A percentile compares a stretch with the other conserved stretches of the same genome.
These are phyloP conservation scores for Cutaneotrichosporon sp. DNA, from an alignment of 1,284 basidiomycete species.

Conservation along the genomic window DNA sequence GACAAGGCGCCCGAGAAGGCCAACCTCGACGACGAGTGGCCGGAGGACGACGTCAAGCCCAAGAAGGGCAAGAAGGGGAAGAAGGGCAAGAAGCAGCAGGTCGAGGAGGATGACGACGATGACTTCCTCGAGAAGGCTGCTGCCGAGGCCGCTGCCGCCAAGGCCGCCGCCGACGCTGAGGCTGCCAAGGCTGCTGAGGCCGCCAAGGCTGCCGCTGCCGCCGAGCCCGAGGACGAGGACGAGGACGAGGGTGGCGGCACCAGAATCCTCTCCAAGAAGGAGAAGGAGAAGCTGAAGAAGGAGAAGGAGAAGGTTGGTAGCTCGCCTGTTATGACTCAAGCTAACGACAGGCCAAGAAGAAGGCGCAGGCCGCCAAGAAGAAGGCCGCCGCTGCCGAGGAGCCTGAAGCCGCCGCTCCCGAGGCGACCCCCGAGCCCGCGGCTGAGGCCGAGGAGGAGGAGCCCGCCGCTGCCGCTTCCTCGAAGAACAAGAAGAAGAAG, in stretches of 20 bases:
- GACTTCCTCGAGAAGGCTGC: constrained; percentile 46
- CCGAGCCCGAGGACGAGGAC: constrained; percentile 57
- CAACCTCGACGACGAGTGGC: constrained; percentile 51
- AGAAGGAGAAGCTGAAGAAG: constrained; percentile 92
- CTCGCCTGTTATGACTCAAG: neutral
- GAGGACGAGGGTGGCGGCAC: constrained; percentile 74
- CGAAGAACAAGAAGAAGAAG: constrained; percentile 90
- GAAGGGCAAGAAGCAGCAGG: constrained; percentile 53
- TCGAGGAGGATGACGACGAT: constrained; percentile 38
- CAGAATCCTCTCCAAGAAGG: constrained; percentile 80
- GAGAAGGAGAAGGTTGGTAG: constrained; percentile 79
- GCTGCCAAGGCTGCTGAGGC: constrained; percentile 60
- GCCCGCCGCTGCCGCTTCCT: constrained; percentile 53
- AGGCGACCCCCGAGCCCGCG: constrained; percentile 37
- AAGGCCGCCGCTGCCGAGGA: constrained; percentile 57
- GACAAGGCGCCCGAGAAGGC: constrained; percentile 25
- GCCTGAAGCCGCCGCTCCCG: constrained; percentile 22
- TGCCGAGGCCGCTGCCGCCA: constrained; percentile 55
- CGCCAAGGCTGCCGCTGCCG: constrained; percentile 75
- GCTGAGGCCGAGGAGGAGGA: constrained; percentile 60
- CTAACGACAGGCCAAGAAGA: constrained; percentile 78
- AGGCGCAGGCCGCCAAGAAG: constrained; percentile 85
- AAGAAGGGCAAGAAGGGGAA: constrained; percentile 56
- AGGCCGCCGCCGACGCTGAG: constrained; percentile 33
- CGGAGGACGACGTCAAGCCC: constrained; percentile 53